A percentile compares a stretch with the other conserved stretches of the same genome.
These are phyloP conservation scores for Ustilago cynodontis DNA, from an alignment of 1,284 basidiomycete species.

Conservation along the genomic window DNA sequence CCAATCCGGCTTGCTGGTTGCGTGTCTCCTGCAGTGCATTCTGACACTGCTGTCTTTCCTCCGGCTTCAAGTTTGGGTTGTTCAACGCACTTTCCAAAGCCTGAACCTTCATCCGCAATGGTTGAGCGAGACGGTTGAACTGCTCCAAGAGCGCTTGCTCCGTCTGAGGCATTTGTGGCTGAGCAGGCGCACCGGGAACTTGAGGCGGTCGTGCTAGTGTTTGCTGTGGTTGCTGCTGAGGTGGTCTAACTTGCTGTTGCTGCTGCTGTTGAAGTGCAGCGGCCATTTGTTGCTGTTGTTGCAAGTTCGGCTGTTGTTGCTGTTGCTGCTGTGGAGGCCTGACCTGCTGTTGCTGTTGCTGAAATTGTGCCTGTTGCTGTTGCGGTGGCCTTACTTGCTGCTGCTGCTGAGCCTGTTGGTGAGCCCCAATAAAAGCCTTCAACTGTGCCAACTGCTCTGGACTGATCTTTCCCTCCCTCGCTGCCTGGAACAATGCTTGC, in stretches of 20 bases:
- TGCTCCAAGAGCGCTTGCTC: conserved; percentile 60
- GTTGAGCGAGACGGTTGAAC: conserved; percentile 60
- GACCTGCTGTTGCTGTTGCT: conserved; percentile 28
- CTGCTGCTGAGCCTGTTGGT: conserved; percentile 38
- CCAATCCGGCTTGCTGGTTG: conserved; percentile 57
- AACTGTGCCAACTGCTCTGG: conserved; percentile 59
- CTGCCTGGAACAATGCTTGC: conserved; percentile 57
- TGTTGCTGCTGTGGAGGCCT: conserved; percentile 25
- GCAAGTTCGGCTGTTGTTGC: conserved; percentile 36
- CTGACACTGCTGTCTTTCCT: conserved; percentile 60
- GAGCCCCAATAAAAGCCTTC: conserved; percentile 51
- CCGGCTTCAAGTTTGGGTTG: conserved; percentile 53
- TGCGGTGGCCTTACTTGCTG: conserved; percentile 16
- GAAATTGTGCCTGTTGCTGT: conserved; percentile 28
- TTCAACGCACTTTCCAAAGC: conserved; percentile 53
- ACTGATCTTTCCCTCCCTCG: conserved; percentile 60
- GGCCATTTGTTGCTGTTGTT: conserved; percentile 47
- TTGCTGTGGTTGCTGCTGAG: conserved; percentile 19
- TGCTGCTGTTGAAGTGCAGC: conserved; percentile 29
- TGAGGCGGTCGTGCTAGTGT: conserved; percentile 21
- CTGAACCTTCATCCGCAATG: conserved; percentile 57
- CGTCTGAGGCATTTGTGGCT: conserved; percentile 49
- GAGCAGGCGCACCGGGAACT: conserved; percentile 19
- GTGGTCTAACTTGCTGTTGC: conserved; percentile 13
- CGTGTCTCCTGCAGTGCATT: conserved; percentile 56